A percentile compares a stretch with the other conserved stretches of the same genome.
phyloP scores from a whole-genome alignment of 345 rosid genomes.

The Trapa incisa region DNA sequence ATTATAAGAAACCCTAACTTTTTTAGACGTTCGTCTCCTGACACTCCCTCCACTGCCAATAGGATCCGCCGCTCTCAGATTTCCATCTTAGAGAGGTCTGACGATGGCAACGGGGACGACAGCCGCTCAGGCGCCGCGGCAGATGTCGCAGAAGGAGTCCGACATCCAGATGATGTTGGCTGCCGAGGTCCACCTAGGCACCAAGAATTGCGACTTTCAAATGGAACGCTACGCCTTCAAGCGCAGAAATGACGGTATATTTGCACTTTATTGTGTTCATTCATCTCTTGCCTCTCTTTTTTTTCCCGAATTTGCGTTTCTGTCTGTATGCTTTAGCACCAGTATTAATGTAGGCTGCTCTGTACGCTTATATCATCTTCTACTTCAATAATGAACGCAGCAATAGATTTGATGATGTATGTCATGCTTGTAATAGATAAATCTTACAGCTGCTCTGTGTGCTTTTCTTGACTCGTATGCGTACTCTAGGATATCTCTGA shows the following conservation, averaged over 20 bases:
- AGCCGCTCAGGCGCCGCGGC: constrained; percentile 8
- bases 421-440: too few species aligned
- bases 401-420: too few species aligned
- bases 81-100: neutral
- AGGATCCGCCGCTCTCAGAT: neutral
- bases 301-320: too few species aligned
- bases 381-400: too few species aligned
- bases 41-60: neutral
- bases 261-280: neutral
- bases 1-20: neutral
- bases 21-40: neutral
- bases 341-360: too few species aligned
- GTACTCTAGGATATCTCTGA: neutral
- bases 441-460: too few species aligned
- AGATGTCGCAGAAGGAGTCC: constrained; percentile 45
- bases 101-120: neutral
- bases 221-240: constrained; percentile 2
- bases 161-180: constrained; percentile 83
- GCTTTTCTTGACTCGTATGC: too few species aligned
- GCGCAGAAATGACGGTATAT: neutral
- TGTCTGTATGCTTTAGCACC: too few species aligned
- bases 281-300: neutral
- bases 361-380: too few species aligned
- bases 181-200: constrained; percentile 49
- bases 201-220: neutral